These are phyloP conservation scores for Ogataea pini DNA, from an alignment of 805 yeast species.

Conservation along the genomic window DNA sequence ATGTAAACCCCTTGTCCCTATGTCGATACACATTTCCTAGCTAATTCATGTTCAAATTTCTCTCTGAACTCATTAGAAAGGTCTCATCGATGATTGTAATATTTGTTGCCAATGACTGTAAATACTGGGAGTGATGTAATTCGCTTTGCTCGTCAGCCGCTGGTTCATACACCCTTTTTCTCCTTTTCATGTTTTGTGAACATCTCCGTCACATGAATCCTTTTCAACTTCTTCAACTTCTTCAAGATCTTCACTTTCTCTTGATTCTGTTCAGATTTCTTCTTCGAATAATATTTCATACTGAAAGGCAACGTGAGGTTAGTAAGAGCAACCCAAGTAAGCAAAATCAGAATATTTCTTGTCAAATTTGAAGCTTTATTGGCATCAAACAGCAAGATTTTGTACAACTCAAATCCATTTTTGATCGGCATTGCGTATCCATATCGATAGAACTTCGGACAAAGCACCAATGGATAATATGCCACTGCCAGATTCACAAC, in stretches of 20 bases:
- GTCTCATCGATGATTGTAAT: no score
- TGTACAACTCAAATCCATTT: constrained; percentile 56
- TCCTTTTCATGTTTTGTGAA: background rate
- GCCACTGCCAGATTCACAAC: constrained; percentile 64
- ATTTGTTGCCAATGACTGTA: no score
- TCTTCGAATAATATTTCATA: constrained; percentile 23
- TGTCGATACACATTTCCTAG: no score
- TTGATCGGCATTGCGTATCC: constrained; percentile 71
- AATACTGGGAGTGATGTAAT: no score
- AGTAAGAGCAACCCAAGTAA: constrained; percentile 59
- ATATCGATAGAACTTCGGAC: constrained; percentile 54
- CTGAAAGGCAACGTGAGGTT: constrained; percentile 43
- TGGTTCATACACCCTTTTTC: background rate
- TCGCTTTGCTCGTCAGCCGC: no score
- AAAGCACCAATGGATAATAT: constrained; percentile 57
- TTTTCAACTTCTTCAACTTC: constrained; percentile 14
- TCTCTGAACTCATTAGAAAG: no score
- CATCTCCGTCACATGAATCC: background rate
- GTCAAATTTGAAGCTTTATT: constrained; percentile 56
- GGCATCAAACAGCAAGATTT: constrained; percentile 57
- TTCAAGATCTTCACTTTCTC: constrained; percentile 19
- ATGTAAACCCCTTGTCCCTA: no score
- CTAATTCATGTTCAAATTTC: no score
- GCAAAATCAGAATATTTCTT: constrained; percentile 56
- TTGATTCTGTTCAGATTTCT: constrained; percentile 13